Evolutionary conservation across 164 flowering plant species (phyloP), one percentile per base, ranked within the genome.

Genomic region (Nelumbo lutea): DNA sequence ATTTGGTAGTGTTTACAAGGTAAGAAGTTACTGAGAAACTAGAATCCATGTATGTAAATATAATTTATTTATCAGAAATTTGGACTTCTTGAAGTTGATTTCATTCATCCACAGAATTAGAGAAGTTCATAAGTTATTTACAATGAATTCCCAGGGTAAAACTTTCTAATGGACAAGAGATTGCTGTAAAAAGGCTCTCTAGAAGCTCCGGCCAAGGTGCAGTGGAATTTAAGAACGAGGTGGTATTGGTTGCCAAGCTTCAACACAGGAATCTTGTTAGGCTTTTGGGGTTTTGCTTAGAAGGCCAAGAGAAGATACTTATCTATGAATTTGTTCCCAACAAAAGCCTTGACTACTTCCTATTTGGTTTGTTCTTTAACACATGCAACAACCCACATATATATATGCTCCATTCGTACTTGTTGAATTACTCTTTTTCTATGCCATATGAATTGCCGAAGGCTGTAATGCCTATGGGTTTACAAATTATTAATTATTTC

Each of bases 1-100:
- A 53, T 77, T 77, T 50, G 82, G 79, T 15, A 9, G 48, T 48
- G 81, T 80, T 11, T 80, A 73, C 61, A 78, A 73, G 83, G 83
- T 81, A 65, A 50, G 14, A 53, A 53, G 57, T 11, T 10, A 51
- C 14, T 2, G 3, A 11, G 1, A 11, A 53, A 53, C 15, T 11
- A 53, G 14, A 53, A 11, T 11, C 14, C 57, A 3, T 11, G 0
- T 53, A 1, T 53, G 44, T 41, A 1, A 6, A 44, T 51, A 10
- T 42, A 1, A 14, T 5, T 1, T 48, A 15, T 48, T 27, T 14
- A 11, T 46, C 11, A 53, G 11, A 11, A 11, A 9, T 53, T 53
- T 11, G 55, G 55, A 51, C 11, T 53, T 2, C 3, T 53, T 53
- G 1, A 53, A 53, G 14, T 3, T 53, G 57, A 0, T 53, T 53